These are phyloP conservation scores for Trichomonas vaginalis DNA, from an alignment of 208 protist genomes.

Conservation along the genomic window DNA sequence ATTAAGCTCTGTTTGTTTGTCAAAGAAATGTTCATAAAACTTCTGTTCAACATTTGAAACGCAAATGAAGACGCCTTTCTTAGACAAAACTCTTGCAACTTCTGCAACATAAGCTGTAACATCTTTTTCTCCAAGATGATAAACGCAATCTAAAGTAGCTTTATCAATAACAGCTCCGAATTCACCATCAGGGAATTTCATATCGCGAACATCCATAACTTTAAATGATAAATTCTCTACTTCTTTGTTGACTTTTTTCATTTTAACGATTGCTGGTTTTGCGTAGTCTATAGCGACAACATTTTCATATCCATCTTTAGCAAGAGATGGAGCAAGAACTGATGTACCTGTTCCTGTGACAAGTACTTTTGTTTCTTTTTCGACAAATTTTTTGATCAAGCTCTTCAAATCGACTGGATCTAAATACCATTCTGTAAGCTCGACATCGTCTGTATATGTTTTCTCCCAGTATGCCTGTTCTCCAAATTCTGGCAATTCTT, in stretches of 20 bases:
- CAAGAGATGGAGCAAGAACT: background rate
- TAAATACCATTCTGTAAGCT: background rate
- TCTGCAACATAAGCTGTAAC: background rate
- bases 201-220: background rate
- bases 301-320: background rate
- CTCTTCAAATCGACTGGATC: background rate
- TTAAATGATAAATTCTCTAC: background rate
- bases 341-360: background rate
- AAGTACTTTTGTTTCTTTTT: background rate
- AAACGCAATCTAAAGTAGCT: background rate
- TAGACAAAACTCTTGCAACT: background rate
- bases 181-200: background rate
- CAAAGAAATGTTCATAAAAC: background rate
- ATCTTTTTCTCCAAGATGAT: background rate
- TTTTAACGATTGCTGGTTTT: background rate
- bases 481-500: background rate
- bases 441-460: background rate
- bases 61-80: background rate
- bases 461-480: background rate
- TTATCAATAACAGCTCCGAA: background rate
- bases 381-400: background rate
- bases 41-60: background rate
- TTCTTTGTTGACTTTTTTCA: background rate
- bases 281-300: background rate
- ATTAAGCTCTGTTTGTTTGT: background rate